Evolutionary conservation across 257 asterid species (phyloP), one percentile per base, ranked within the genome.

Genomic region (Solanum paucissectum): DNA sequence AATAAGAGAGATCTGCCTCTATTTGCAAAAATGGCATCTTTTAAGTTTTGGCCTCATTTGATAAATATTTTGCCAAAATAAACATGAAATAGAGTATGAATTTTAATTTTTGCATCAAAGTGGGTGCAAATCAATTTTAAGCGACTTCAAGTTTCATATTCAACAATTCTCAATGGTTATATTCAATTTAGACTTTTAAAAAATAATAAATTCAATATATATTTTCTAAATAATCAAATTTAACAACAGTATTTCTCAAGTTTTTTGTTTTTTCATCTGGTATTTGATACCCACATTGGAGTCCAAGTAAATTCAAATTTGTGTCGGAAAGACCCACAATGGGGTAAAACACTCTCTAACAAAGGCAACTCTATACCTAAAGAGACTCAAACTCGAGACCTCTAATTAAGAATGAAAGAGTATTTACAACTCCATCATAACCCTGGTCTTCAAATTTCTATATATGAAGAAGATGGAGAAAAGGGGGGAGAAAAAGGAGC

Each of bases 271-370:
- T 52, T 52, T 9, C 10, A 52, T 52, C 10, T 1, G n/a, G 0
- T 52, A 18, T 18, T 18, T 10, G 2, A 52, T 52, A 0, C 1
- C 0, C 9, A 18, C 0, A 52, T 52, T 52, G 10, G 4, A 18
- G 2, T 52, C 10, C 0, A 62, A 62, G 3, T n/a, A 62, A 62
- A 62, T 62, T 0, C 1, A 52, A 16, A 52, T 52, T 6, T 0
- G 10, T 18, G 23, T 52, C 62, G n/a, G 0, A 52, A 52, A 52
- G 62, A 52, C n/a, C 62, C 62, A 18, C 2, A 52, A 52, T 2
- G 9, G 0, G 10, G n/a, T 6, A 18, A 52, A 52, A 52, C 9
- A 2, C n/a, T 52, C 9, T 52, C 62, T 52, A 18, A 18, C 62
- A 52, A 52, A 52, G 9, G 1, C 62, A 5, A 1, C 21, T 40